Conservation (phyloP, 1,139 yeast genomes). For the Tardiomyces blankii region DNA sequence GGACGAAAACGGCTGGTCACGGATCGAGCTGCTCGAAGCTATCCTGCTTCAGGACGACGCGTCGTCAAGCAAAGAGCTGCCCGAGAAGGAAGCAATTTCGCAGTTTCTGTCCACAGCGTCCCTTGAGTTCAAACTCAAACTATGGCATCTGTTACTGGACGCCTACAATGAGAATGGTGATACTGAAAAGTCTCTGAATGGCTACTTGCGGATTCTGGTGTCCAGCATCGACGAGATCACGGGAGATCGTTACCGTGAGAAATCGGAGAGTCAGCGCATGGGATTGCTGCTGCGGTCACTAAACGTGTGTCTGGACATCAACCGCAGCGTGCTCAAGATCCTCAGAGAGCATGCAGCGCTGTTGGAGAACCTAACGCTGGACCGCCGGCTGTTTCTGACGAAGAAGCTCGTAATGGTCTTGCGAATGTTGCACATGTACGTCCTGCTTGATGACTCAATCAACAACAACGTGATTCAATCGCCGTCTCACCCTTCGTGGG, state of each 20-base stretch:
- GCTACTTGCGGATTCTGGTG: constrained; percentile 41
- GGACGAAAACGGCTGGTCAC: constrained; percentile 3
- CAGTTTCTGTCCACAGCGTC: constrained; percentile 53
- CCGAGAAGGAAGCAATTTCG: constrained; percentile 40
- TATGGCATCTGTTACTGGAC: constrained; percentile 68
- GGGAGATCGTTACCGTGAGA: constrained; percentile 16
- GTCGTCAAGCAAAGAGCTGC: constrained; percentile 9
- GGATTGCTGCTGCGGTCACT: constrained; percentile 29
- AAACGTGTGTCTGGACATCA: constrained; percentile 38
- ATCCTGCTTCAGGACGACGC: constrained; percentile 30
- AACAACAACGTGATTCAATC: constrained; percentile 20
- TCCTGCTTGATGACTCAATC: constrained; percentile 31
- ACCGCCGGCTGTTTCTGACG: neutral
- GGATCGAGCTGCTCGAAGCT: constrained; percentile 36
- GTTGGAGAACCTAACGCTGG: neutral
- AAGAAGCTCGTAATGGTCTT: constrained; percentile 24
- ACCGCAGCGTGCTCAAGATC: neutral
- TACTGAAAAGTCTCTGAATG: constrained; percentile 35
- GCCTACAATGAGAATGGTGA: constrained; percentile 40
- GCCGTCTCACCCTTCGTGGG: constrained; percentile 26
- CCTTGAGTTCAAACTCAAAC: constrained; percentile 50
- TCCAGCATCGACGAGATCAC: constrained; percentile 32
- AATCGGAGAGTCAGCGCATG: constrained; percentile 15
- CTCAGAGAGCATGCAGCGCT: neutral
- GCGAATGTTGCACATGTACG: constrained; percentile 31